Evolutionary conservation across 805 yeast species (phyloP), one percentile per base, ranked within the genome.

Genomic region (Candida alai): DNA sequence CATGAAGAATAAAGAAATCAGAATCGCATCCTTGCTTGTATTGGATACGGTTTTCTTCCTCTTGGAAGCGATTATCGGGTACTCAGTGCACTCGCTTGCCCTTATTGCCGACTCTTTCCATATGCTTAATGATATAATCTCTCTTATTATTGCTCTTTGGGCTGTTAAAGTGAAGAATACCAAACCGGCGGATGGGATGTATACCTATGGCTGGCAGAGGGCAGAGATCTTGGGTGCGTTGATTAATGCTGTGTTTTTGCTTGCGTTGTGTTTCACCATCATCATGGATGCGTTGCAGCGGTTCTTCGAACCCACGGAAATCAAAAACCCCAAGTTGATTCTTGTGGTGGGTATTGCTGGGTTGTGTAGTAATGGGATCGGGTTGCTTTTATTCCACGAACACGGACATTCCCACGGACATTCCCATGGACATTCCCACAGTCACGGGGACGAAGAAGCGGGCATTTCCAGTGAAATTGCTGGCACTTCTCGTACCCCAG

Each of bases 191-290:
- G 93, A 87, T 55, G 81, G 93, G 3, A 80, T 80, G 38, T 90
- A 85, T 63, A 93, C 97, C 2, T 90, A 93, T 51, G 98, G 98
- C 12, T 87, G 97, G 95, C 95, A 90, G 58, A 73, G 98, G 47
- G 97, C 97, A 4, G 98, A 90, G 60, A 89, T 90, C 34, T 69
- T 90, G 41, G 98, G 98, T 37, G 98, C 97, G 6, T 70, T 90
- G 40, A 76, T 90, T 45, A 90, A 90, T 54, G 96, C 96, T 3
- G 96, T 93, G 7, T 93, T 93, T 49, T 60, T 90, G 44, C 68
- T 93, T 44, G 97, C 97, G 1, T 71, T 90, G 42, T 90, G 98
- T 56, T 80, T 93, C 52, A 80, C 96, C 19, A 93, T 90, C 45
- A 75, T 85, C 47, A 78, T 93, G 42, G 98, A 90, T 61, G 97